Base-by-base conservation (phyloP, 2,329 filamentous ascomycete genomes). In the Tolypocladium tropicale region DNA sequence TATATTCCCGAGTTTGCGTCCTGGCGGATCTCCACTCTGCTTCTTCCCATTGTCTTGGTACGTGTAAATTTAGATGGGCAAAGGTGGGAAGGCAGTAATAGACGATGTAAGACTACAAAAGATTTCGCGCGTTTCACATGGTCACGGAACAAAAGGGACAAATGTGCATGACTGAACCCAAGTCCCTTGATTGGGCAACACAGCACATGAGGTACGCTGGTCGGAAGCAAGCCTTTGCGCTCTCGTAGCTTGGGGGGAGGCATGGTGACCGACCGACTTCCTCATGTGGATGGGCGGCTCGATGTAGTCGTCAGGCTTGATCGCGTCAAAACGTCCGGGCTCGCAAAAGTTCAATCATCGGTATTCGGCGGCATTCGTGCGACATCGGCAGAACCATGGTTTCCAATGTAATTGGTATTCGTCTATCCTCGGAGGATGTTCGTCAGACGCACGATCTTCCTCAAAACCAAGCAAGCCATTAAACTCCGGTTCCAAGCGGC, bases 401-500 rank as follows among this genome's bases (percentile, higher is more conserved):
- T 39, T 69, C 69, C 69, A 72, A 68, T 71, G 68, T 64, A 70
- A 68, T 73, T 53, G 66, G 68, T 70, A 73, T 72, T 75, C 65
- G 69, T 73, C 71, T 74, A 75, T 72, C 67, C 67, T 68, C 67
- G 65, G 65, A 70, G 69, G 66, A 73, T 68, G 65, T 69, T 73
- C 68, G 70, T 72, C 68, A 72, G 67, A 72, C 65, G 68, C 66
- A 70, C 70, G 63, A 70, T 71, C 67, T 68, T 72, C 70, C 70
- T 68, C 65, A 68, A 72, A 73, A 70, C 67, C 71, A 72, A 74
- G 70, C 70, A 73, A 71, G 69, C 70, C 71, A 70, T 70, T 68
- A 70, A 73, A 75, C 72, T 74, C 73, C 73, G 65, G 66, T 74
- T 73, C 70, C 71, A 71, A 74, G 72, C 69, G 70, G 70, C 70